Percentiles rank a stretch among this genome's conserved stretches.
These are phyloP conservation scores for Phaeosphaeria sp. DNA, from an alignment of 2,329 filamentous ascomycete species.

Conservation along the genomic window DNA sequence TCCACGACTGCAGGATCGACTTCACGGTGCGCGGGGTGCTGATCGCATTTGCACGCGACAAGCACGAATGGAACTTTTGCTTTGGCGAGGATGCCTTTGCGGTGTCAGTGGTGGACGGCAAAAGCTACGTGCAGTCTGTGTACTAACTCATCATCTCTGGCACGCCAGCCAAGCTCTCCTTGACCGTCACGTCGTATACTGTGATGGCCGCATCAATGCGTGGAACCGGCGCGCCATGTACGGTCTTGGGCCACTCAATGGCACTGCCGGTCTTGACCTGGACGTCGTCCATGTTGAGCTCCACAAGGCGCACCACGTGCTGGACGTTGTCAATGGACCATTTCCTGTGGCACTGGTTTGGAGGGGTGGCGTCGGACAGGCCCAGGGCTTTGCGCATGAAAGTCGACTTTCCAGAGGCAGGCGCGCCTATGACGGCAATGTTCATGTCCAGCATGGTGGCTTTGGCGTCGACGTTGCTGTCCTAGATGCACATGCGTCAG, in stretches of 20 bases:
- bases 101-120: conserved; percentile 19
- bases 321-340: conserved; percentile 63
- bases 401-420: conserved; percentile 63
- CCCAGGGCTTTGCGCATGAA: conserved; percentile 65
- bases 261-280: conserved; percentile 57
- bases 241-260: conserved; percentile 63
- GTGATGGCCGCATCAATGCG: conserved; percentile 82
- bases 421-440: conserved; percentile 63
- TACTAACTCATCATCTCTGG: conserved; percentile 79
- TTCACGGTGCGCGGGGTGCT: conserved; percentile 71
- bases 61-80: conserved; percentile 78
- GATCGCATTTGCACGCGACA: conserved; percentile 90
- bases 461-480: conserved; percentile 34
- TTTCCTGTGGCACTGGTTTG: conserved; percentile 57
- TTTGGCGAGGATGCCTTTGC: conserved; percentile 73
- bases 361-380: conserved; percentile 53
- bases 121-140: conserved; percentile 19
- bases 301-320: conserved; percentile 64
- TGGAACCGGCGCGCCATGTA: conserved; percentile 72
- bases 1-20: conserved; percentile 74
- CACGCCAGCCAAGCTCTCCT: conserved; percentile 75
- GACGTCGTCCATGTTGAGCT: conserved; percentile 61
- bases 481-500: conserved; percentile 33
- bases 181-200: conserved; percentile 85
- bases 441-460: conserved; percentile 60